Evolutionary conservation across 177 flowering plant species (phyloP).

Genomic region (Vitis hybrid): DNA sequence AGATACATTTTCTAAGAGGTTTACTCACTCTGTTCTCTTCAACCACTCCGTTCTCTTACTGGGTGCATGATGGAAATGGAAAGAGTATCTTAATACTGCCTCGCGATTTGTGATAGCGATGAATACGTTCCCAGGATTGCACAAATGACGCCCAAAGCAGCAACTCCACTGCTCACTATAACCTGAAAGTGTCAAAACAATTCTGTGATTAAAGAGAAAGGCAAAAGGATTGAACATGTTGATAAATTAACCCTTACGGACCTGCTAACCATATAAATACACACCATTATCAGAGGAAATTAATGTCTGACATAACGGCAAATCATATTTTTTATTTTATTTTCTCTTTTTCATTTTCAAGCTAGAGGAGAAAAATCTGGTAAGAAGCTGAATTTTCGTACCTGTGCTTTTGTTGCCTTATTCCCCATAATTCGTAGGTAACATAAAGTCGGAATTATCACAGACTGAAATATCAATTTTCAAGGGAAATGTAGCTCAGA

Average conservation of each 20-base stretch:
- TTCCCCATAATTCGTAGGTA: slow-evolving; percentile 57
- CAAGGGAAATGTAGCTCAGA: background rate
- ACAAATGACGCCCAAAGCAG: slow-evolving; percentile 50
- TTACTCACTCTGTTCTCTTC: too few relatives aligned
- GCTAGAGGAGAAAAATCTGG: background rate
- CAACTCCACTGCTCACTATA: slow-evolving; percentile 31
- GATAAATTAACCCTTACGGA: too few relatives aligned
- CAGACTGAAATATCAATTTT: slow-evolving; percentile 42
- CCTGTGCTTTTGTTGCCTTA: slow-evolving; percentile 69
- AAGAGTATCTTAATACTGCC: slow-evolving; percentile 29
- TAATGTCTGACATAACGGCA: too few relatives aligned
- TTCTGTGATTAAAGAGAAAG: background rate
- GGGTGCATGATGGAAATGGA: too few relatives aligned
- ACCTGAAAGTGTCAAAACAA: slow-evolving; percentile 35
- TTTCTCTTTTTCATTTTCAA: too few relatives aligned
- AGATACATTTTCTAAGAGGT: too few relatives aligned
- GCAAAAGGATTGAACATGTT: background rate
- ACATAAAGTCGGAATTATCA: slow-evolving; percentile 72
- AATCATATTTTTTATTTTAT: too few relatives aligned
- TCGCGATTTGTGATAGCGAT: slow-evolving; percentile 41
- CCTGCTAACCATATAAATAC: too few relatives aligned
- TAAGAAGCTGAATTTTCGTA: slow-evolving; percentile 10
- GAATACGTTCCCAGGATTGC: slow-evolving; percentile 74
- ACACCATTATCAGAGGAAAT: too few relatives aligned
- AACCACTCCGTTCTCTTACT: too few relatives aligned